These are phyloP conservation scores for Luffa acutangula DNA, from an alignment of 306 rosid species.

Conservation along the genomic window DNA sequence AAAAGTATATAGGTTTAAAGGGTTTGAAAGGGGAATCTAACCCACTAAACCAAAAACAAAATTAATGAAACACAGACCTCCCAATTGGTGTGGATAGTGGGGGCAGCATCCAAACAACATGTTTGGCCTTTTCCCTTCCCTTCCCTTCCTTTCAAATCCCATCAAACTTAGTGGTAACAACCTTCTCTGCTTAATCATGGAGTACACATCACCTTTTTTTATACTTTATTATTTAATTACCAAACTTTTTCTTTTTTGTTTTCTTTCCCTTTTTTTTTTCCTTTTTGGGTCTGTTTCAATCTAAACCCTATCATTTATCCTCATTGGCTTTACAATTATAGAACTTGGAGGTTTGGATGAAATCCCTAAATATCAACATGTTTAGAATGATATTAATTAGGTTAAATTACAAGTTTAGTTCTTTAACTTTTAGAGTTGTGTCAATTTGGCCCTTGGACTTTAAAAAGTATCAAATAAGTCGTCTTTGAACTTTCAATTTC, in stretches of 20 bases:
- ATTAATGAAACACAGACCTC: not conserved
- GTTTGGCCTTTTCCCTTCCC: not conserved
- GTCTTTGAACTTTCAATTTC: too few relatives aligned
- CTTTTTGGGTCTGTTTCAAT: not conserved
- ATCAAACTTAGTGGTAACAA: not conserved
- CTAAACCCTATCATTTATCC: not conserved
- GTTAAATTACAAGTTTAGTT: too few relatives aligned
- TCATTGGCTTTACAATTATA: not conserved
- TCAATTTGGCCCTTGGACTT: too few relatives aligned
- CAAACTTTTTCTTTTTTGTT: not conserved
- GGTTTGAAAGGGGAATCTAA: not conserved
- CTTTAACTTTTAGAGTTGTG: too few relatives aligned
- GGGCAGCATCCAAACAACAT: not conserved
- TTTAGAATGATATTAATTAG: not conserved
- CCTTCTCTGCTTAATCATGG: not conserved
- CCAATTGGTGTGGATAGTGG: conserved; percentile 2
- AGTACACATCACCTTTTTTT: not conserved
- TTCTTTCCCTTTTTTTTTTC: not conserved
- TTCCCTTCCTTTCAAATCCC: not conserved
- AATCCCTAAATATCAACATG: not conserved
- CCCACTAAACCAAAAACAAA: not conserved
- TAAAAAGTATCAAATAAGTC: too few relatives aligned
- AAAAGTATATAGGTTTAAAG: not conserved
- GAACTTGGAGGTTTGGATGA: not conserved
- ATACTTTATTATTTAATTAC: not conserved